Evolutionary conservation across 768 basidiomycete genomes (phyloP).

Genomic region (Russula emetica): DNA sequence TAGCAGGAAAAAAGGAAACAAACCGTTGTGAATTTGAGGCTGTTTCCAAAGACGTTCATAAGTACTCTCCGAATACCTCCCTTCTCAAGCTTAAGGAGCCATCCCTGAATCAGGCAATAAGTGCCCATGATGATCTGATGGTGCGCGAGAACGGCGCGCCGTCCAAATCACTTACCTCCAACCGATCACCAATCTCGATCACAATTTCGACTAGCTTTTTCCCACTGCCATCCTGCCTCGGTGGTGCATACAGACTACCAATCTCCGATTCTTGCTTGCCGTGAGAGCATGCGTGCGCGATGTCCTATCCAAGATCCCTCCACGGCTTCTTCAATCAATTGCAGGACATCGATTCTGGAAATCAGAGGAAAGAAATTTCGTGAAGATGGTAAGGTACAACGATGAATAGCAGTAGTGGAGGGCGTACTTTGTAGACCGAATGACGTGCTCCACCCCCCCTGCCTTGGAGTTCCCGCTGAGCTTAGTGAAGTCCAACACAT

Average conservation of each 20-base stretch:
- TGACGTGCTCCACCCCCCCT: constrained; percentile 73
- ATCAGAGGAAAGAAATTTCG: neutral
- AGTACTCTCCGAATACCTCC: constrained; percentile 87
- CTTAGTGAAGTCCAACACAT: constrained; percentile 95
- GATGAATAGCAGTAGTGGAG: neutral
- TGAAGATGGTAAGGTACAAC: neutral
- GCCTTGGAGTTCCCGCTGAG: constrained; percentile 80
- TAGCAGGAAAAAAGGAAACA: constrained; percentile 28
- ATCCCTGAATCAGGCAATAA: constrained; percentile 52
- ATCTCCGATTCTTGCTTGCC: constrained; percentile 66
- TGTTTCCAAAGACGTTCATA: constrained; percentile 95
- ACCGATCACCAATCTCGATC: constrained; percentile 74
- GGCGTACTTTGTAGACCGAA: constrained; percentile 58
- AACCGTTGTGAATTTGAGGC: constrained; percentile 86
- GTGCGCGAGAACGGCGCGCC: neutral
- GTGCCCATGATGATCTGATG: neutral
- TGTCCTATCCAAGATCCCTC: constrained; percentile 95
- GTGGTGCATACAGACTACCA: constrained; percentile 89
- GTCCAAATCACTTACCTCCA: constrained; percentile 45
- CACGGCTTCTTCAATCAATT: constrained; percentile 82
- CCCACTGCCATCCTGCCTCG: constrained; percentile 47
- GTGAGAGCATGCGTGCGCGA: constrained; percentile 67
- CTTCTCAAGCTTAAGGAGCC: constrained; percentile 84
- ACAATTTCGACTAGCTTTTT: constrained; percentile 73
- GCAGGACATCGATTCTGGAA: constrained; percentile 64